Evolutionary conservation across 164 flowering plant genomes (phyloP), one percentile per base, ranked within the genome.

Genomic region (Cinnamomum chago): DNA sequence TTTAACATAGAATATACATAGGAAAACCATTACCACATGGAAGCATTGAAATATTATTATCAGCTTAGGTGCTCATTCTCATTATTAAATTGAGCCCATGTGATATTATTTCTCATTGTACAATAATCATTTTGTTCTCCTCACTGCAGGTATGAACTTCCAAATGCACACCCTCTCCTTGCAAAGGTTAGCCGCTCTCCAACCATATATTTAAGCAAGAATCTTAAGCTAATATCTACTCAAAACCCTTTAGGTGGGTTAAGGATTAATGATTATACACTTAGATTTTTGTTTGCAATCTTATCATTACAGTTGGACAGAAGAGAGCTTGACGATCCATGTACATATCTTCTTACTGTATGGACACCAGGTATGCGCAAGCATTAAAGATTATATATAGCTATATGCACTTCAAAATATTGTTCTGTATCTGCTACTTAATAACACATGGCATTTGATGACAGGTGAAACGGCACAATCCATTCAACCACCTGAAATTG

Each of bases 401-500:
- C 3, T 67, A 30, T 17, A 18, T 28, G 71, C 5, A 35, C 67
- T 14, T 17, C 9, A 35, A 67, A 14, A 30, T 17, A 5, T 68
- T 9, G 9, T 68, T 23, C 12, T 68, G 11, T 68, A 47, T 47
- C 55, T 40, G 33, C 33, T 72, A 13, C 60, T 28, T 62, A 5
- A 40, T 64, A 2, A 7, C 15, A 24, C 3, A 40, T 28, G 60
- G 5, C n/a, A 55, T 55, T 25, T 25, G n/a, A 69, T 55, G 25
- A 65, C 81, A 95, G 99, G 99, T 74, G 99, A 95, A 86, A 93
- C 99, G 12, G 87, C 87, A 78, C 74, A 86, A 76, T 90, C 97
- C 22, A 82, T 85, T 75, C 80, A 88, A 75, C 89, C 88, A 74
- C 92, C 96, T 0, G 83, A 83, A 82, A 72, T 76, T 47, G 76